phyloP scores from a whole-genome alignment of 2,329 filamentous ascomycete genomes.

The Stachybotrys chlorohalonatus region DNA sequence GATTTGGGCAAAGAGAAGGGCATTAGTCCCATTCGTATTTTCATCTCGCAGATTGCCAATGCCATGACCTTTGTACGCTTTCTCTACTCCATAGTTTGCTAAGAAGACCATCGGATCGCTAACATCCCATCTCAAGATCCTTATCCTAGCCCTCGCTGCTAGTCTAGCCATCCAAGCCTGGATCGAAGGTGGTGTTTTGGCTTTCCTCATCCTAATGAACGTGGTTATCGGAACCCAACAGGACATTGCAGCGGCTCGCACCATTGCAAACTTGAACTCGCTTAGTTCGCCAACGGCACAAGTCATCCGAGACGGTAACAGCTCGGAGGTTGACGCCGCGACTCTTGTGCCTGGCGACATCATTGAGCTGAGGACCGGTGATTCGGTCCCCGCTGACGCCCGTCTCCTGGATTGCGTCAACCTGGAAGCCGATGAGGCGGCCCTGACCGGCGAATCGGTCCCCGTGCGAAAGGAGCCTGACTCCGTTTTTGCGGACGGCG shows the following conservation, averaged over 20 bases:
- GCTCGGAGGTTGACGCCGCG: conserved; percentile 19
- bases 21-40: conserved; percentile 46
- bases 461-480: conserved; percentile 41
- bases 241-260: conserved; percentile 30
- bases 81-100: not conserved
- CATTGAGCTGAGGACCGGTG: conserved; percentile 38
- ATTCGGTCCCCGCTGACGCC: conserved; percentile 48
- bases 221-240: conserved; percentile 38
- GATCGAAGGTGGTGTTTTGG: conserved; percentile 43
- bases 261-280: conserved; percentile 28
- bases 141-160: conserved; percentile 52
- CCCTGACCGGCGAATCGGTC: conserved; percentile 51
- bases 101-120: not conserved
- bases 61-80: conserved; percentile 44
- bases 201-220: conserved; percentile 43
- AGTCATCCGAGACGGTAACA: conserved; percentile 26
- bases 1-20: conserved; percentile 35
- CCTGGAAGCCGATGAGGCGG: conserved; percentile 53
- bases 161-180: conserved; percentile 41
- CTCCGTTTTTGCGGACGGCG: conserved; percentile 23
- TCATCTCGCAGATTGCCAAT: conserved; percentile 49
- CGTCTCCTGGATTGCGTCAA: conserved; percentile 47
- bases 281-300: conserved; percentile 26
- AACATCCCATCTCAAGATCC: conserved; percentile 19
- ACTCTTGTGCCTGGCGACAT: conserved; percentile 49